Evolutionary conservation across 2,329 filamentous ascomycete genomes (phyloP), one percentile per base, ranked within the genome.

Genomic region (Fusarium oligoseptatum): DNA sequence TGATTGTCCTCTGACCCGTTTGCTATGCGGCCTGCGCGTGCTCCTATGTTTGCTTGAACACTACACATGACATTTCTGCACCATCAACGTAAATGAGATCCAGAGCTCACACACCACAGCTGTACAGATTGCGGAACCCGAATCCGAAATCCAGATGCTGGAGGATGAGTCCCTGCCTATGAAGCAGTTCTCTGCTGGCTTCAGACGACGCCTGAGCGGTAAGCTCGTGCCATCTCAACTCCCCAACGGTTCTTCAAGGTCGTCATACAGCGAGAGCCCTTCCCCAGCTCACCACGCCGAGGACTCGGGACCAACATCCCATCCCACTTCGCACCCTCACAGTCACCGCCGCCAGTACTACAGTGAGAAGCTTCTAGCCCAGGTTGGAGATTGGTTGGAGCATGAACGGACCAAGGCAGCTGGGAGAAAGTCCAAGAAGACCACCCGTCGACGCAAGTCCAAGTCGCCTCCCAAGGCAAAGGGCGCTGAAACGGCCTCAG

Each of bases 371-470:
- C 83, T 97, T 9, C 84, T 97, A 32, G 88, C 91, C 22, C 94
- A 97, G 80, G 91, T 98, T 15, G 88, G 90, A 29, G 91, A 94
- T 74, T 98, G 96, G 96, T 85, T 98, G 43, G 91, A 95, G 76
- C 90, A 92, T 60, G 95, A 98, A 83, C 93, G 92, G 79, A 84
- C 87, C 36, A 91, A 91, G 76, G 88, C 88, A 43, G 83, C 87
- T 11, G 87, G 87, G 60, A 90, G 88, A 79, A 87, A 80, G 76
- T 70, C 64, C 3, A 86, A 78, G 69, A 78, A 76, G 61, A 68
- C 85, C 32, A 71, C 85, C 41, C 85, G 75, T 37, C 70, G 82
- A 70, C 85, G 83, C 76, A 87, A 84, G 80, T 83, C 83, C 64
- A 83, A 82, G 68, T 83, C 82, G 52, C 83, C 81, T 48, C 75